phyloP scores from a whole-genome alignment of 352 stramenopile genomes.

The Phytopythium delawarense region DNA sequence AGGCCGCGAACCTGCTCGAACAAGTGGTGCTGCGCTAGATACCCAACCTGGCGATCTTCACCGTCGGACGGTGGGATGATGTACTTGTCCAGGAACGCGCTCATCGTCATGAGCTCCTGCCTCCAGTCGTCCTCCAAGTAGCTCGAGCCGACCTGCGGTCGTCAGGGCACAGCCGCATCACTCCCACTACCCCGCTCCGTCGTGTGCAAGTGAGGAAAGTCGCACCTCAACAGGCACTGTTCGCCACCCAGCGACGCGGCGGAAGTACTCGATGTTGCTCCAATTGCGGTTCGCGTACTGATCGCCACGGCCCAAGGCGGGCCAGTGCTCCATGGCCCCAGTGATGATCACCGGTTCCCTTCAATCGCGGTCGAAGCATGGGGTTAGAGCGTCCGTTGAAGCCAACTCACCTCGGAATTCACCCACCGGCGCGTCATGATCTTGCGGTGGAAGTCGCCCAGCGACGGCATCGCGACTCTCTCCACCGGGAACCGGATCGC shows the following conservation, averaged over 20 bases:
- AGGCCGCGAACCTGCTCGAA: slow-evolving; percentile 77
- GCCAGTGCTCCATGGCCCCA: slow-evolving; percentile 78
- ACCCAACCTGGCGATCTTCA: slow-evolving; percentile 30
- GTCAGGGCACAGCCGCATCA: background rate
- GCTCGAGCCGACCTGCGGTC: slow-evolving; percentile 57
- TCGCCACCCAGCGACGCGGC: slow-evolving; percentile 57
- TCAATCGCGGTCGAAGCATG: no score
- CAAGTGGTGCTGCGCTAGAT: slow-evolving; percentile 87
- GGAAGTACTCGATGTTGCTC: slow-evolving; percentile 66
- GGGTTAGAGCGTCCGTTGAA: background rate
- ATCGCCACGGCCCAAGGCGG: slow-evolving; percentile 46
- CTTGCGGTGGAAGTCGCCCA: slow-evolving; percentile 44
- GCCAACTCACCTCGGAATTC: background rate
- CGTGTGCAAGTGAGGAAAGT: background rate
- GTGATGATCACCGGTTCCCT: slow-evolving; percentile 75
- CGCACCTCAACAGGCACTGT: slow-evolving; percentile 82
- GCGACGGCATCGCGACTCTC: slow-evolving; percentile 49
- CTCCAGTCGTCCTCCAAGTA: slow-evolving; percentile 80
- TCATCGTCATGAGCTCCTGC: slow-evolving; percentile 77
- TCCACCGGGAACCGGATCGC: slow-evolving; percentile 32
- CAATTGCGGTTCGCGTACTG: slow-evolving; percentile 32
- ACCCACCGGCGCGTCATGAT: slow-evolving; percentile 58
- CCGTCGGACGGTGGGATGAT: slow-evolving; percentile 18
- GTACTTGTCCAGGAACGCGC: slow-evolving; percentile 68
- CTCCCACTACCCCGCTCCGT: background rate